Evolutionary conservation across 2,329 filamentous ascomycete genomes (phyloP).

Genomic region (Apiospora pterosperma): DNA sequence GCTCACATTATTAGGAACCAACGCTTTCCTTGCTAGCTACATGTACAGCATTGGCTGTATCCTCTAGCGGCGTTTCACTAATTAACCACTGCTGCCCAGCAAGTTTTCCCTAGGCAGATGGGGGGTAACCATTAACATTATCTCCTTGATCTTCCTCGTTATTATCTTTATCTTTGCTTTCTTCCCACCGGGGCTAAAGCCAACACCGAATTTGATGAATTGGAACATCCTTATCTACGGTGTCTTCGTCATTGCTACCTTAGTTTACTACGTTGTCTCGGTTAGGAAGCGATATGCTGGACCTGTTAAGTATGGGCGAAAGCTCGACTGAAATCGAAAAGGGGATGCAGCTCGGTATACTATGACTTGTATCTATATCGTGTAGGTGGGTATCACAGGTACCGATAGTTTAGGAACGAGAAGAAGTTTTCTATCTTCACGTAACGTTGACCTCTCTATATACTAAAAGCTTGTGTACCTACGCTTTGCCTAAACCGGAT

Average conservation of each 20-base stretch:
- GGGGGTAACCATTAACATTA: constrained; percentile 42
- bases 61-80: constrained; percentile 29
- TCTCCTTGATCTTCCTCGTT: constrained; percentile 48
- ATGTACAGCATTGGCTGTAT: constrained; percentile 29
- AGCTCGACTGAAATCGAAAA: neutral
- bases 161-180: constrained; percentile 54
- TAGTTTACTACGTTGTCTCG: neutral
- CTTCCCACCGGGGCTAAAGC: constrained; percentile 34
- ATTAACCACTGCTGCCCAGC: constrained; percentile 26
- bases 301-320: neutral
- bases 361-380: too few species aligned
- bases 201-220: neutral
- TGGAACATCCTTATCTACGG: constrained; percentile 2
- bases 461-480: too few species aligned
- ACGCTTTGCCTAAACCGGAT: too few species aligned
- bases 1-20: constrained; percentile 29
- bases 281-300: neutral
- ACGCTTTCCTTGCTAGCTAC: constrained; percentile 31
- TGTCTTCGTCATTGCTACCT: neutral
- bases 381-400: too few species aligned
- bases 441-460: too few species aligned
- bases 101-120: constrained; percentile 42
- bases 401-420: too few species aligned
- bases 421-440: too few species aligned
- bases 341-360: too few species aligned